Evolutionary conservation across 768 basidiomycete species (phyloP).

Genomic region (Agrocybe chaxingu): DNA sequence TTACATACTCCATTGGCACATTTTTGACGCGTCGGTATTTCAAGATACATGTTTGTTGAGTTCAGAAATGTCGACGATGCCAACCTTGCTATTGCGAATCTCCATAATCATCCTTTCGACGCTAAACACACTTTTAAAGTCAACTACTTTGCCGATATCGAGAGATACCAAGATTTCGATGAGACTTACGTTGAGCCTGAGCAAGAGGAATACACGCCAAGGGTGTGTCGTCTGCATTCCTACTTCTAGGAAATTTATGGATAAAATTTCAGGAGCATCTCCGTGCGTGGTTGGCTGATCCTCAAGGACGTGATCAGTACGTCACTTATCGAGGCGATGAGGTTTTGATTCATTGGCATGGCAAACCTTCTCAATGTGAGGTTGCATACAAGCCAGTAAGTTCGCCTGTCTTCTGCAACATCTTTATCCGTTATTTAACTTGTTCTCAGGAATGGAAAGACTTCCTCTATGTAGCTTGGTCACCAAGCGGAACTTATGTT

Average conservation of each 20-base stretch:
- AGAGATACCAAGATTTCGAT: constrained; percentile 72
- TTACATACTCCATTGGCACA: not conserved
- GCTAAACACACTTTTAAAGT: constrained; percentile 80
- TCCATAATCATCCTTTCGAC: constrained; percentile 85
- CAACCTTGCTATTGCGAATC: constrained; percentile 55
- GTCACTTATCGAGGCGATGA: constrained; percentile 92
- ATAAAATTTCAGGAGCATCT: constrained; percentile 74
- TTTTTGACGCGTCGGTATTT: constrained; percentile 3
- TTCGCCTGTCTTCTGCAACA: constrained; percentile 10
- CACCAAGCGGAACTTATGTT: constrained; percentile 91
- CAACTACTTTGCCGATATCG: constrained; percentile 89
- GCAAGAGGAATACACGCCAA: constrained; percentile 67
- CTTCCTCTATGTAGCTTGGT: constrained; percentile 92
- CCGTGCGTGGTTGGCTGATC: constrained; percentile 91
- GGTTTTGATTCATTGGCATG: constrained; percentile 89
- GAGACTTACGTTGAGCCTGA: constrained; percentile 78
- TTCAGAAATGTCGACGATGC: constrained; percentile 71
- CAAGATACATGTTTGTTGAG: constrained; percentile 82
- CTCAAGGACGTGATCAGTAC: constrained; percentile 92
- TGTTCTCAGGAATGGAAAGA: constrained; percentile 86
- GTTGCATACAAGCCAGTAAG: constrained; percentile 75
- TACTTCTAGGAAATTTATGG: not conserved
- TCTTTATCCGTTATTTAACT: constrained; percentile 8
- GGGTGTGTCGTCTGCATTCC: constrained; percentile 40
- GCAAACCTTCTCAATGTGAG: constrained; percentile 84